Conservation (phyloP, 2,329 filamentous ascomycete species). For the Lachnellula cervina region DNA sequence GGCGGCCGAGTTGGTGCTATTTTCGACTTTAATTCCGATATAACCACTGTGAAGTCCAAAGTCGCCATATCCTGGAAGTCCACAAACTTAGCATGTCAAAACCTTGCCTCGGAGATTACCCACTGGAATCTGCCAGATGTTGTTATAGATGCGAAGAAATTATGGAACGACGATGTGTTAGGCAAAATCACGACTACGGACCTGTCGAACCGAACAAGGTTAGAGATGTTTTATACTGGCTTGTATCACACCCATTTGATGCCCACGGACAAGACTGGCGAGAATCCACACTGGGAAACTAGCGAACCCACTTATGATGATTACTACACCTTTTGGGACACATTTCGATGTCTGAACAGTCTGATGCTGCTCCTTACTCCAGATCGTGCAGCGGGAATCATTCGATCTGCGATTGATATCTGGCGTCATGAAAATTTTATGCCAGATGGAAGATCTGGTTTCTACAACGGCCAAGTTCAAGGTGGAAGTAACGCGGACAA, state of each 20-base stretch:
- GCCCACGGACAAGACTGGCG: constrained; percentile 62
- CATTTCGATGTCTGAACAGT: constrained; percentile 54
- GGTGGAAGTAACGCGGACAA: constrained; percentile 67
- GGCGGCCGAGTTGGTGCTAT: constrained; percentile 45
- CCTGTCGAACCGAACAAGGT: constrained; percentile 41
- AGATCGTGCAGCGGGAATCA: constrained; percentile 54
- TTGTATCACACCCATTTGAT: constrained; percentile 59
- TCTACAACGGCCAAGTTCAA: constrained; percentile 62
- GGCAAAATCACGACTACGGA: constrained; percentile 37
- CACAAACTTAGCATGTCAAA: constrained; percentile 16
- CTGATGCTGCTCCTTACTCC: constrained; percentile 60
- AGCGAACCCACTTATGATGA: constrained; percentile 66
- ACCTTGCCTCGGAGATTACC: constrained; percentile 40
- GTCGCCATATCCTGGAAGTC: constrained; percentile 15
- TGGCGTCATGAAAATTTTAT: constrained; percentile 59
- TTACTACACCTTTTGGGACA: constrained; percentile 63
- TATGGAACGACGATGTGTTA: constrained; percentile 50
- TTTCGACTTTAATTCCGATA: constrained; percentile 37
- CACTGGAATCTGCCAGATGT: constrained; percentile 39
- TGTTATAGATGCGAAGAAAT: constrained; percentile 37
- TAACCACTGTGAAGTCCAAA: constrained; percentile 38
- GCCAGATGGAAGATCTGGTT: constrained; percentile 60
- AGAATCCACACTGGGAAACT: constrained; percentile 61
- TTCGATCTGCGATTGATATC: constrained; percentile 62
- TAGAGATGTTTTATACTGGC: constrained; percentile 51